A percentile compares a stretch with the other conserved stretches of the same genome.
phyloP scores from a whole-genome alignment of 352 stramenopile genomes.

The Globisporangium canariense region DNA sequence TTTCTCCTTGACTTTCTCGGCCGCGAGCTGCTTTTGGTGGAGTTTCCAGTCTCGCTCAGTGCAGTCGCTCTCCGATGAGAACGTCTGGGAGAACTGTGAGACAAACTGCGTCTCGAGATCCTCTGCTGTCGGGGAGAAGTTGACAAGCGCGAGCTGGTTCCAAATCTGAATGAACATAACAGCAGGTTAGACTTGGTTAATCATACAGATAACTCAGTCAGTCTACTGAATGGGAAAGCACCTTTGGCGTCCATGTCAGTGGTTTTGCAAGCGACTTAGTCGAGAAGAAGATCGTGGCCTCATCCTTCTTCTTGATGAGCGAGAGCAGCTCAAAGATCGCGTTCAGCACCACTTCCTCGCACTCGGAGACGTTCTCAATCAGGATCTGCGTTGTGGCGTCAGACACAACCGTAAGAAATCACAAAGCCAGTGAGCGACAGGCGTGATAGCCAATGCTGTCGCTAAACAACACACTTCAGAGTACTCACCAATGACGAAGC shows the following conservation, averaged over 20 bases:
- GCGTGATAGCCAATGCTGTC: background rate
- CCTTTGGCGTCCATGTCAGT: slow-evolving; percentile 43
- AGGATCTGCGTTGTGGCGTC: slow-evolving; percentile 27
- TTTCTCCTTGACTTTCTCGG: background rate
- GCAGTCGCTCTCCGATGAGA: slow-evolving; percentile 6
- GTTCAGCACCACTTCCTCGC: slow-evolving; percentile 34
- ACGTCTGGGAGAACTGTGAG: slow-evolving; percentile 21
- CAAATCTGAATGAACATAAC: slow-evolving; percentile 30
- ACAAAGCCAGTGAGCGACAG: background rate
- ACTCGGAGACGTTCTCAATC: slow-evolving; percentile 43
- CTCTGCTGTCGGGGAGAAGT: slow-evolving; percentile 32
- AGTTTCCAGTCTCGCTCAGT: slow-evolving; percentile 10
- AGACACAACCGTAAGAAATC: background rate
- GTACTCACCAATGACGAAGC: slow-evolving; percentile 20
- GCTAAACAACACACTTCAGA: background rate
- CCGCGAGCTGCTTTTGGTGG: slow-evolving; percentile 2
- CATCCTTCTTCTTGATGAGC: slow-evolving; percentile 37
- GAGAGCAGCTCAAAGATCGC: slow-evolving; percentile 35
- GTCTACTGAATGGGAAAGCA: slow-evolving; percentile 9
- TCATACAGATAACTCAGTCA: background rate
- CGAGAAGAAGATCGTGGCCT: slow-evolving; percentile 40
- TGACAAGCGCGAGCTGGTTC: slow-evolving; percentile 42
- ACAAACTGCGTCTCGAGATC: slow-evolving; percentile 43
- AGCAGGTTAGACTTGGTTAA: background rate
- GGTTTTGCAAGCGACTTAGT: slow-evolving; percentile 31